Evolutionary conservation across 148 eudicot genomes (phyloP).

Genomic region (Spergularia bocconei): DNA sequence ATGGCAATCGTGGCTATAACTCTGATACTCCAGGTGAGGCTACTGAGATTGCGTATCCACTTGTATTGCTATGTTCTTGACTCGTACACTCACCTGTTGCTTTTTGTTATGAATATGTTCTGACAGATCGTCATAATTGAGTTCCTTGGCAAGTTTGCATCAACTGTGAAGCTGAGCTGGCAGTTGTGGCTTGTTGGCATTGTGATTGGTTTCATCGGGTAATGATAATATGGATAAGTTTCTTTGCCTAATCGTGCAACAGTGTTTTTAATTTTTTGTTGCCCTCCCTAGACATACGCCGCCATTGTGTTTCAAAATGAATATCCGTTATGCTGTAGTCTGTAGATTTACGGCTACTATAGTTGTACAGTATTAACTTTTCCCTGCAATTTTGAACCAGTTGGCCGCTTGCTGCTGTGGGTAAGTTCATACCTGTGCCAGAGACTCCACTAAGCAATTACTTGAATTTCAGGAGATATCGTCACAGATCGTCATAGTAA

Average conservation of each 20-base stretch:
- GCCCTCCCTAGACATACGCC: not conserved
- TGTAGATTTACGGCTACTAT: not conserved
- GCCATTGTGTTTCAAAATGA: not conserved
- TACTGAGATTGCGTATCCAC: not conserved
- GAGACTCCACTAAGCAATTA: constrained; percentile 54
- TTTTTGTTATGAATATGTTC: not conserved
- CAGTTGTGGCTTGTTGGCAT: constrained; percentile 73
- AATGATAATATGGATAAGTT: not conserved
- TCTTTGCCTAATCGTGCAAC: not conserved
- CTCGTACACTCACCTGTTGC: not conserved
- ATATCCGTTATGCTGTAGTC: not conserved
- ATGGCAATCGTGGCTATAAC: constrained; percentile 72
- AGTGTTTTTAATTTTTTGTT: not conserved
- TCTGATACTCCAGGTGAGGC: constrained; percentile 66
- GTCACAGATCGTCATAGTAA: constrained; percentile 25
- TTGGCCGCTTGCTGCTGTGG: constrained; percentile 87
- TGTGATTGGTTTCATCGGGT: constrained; percentile 73
- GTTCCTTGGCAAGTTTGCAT: constrained; percentile 79
- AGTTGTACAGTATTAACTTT: too few relatives aligned
- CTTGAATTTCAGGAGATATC: constrained; percentile 28
- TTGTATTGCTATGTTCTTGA: not conserved
- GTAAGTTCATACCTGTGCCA: constrained; percentile 75
- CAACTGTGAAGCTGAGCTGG: constrained; percentile 79
- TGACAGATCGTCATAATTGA: constrained; percentile 70
- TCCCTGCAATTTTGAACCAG: constrained; percentile 31